Conservation (phyloP, 2,329 filamentous ascomycete genomes). For the Pseudogymnoascus sp. region DNA sequence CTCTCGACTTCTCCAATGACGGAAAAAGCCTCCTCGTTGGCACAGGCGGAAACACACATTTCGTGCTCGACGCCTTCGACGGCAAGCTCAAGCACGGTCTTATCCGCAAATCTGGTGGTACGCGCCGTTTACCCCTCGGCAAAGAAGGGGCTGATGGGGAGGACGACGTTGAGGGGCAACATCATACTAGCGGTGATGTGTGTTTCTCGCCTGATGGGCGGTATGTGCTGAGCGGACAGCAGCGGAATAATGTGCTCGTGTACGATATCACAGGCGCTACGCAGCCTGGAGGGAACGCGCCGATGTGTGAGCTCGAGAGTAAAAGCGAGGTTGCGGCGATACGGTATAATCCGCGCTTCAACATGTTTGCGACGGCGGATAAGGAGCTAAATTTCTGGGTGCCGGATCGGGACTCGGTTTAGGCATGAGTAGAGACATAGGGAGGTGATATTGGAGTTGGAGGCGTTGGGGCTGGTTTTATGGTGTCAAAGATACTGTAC, state of each 20-base stretch:
- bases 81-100: constrained; percentile 71
- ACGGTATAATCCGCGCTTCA: constrained; percentile 84
- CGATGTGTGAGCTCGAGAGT: constrained; percentile 57
- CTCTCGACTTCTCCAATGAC: constrained; percentile 92
- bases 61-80: constrained; percentile 86
- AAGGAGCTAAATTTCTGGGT: constrained; percentile 75
- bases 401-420: constrained; percentile 47
- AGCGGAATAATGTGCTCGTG: constrained; percentile 64
- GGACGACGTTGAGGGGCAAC: background rate
- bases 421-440: background rate
- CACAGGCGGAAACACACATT: constrained; percentile 78
- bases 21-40: constrained; percentile 79
- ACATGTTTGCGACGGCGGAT: constrained; percentile 85
- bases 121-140: constrained; percentile 45
- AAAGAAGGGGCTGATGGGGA: constrained; percentile 32
- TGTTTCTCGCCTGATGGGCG: constrained; percentile 86
- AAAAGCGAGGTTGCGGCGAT: constrained; percentile 65
- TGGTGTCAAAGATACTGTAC: background rate
- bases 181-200: constrained; percentile 60
- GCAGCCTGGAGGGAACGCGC: constrained; percentile 38
- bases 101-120: constrained; percentile 47
- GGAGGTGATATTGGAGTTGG: background rate
- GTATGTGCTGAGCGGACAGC: constrained; percentile 74
- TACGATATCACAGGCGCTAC: constrained; percentile 61
- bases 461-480: background rate